Evolutionary conservation across 495 filamentous ascomycete species (phyloP).

Genomic region (Ramalina peruviana): DNA sequence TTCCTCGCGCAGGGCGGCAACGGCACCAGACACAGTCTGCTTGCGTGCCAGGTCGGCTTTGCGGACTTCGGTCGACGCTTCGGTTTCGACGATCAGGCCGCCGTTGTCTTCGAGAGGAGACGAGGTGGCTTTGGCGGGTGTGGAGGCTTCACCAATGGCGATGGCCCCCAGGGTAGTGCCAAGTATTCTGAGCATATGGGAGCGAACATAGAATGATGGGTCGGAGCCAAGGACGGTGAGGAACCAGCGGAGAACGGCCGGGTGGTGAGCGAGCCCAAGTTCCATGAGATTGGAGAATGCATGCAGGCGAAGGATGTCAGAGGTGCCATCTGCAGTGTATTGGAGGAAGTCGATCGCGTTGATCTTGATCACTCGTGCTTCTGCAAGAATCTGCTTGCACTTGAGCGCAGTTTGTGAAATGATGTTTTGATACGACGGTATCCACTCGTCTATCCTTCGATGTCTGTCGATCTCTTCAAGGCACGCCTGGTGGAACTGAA

Average conservation of each 20-base stretch:
- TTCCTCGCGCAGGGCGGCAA: constrained; percentile 51
- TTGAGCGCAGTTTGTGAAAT: constrained; percentile 70
- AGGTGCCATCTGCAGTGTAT: constrained; percentile 65
- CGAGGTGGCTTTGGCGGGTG: constrained; percentile 10
- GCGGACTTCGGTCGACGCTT: constrained; percentile 50
- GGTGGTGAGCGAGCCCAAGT: constrained; percentile 52
- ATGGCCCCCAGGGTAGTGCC: constrained; percentile 61
- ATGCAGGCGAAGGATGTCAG: constrained; percentile 65
- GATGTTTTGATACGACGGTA: constrained; percentile 78
- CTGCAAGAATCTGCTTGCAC: constrained; percentile 61
- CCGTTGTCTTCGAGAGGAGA: constrained; percentile 25
- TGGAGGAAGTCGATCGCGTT: constrained; percentile 58
- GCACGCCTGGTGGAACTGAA: constrained; percentile 51
- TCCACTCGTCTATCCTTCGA: constrained; percentile 88
- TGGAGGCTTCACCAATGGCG: constrained; percentile 50
- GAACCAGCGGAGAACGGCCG: constrained; percentile 52
- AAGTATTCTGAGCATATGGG: constrained; percentile 51
- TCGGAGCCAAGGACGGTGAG: constrained; percentile 60
- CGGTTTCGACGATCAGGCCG: constrained; percentile 71
- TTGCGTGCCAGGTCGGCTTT: constrained; percentile 57
- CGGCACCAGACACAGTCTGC: constrained; percentile 60
- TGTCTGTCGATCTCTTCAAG: constrained; percentile 81
- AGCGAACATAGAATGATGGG: constrained; percentile 66
- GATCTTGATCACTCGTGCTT: constrained; percentile 48
- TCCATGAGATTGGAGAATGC: constrained; percentile 74